Evolutionary conservation across 257 asterid genomes (phyloP).

Genomic region (Petunia secreta): DNA sequence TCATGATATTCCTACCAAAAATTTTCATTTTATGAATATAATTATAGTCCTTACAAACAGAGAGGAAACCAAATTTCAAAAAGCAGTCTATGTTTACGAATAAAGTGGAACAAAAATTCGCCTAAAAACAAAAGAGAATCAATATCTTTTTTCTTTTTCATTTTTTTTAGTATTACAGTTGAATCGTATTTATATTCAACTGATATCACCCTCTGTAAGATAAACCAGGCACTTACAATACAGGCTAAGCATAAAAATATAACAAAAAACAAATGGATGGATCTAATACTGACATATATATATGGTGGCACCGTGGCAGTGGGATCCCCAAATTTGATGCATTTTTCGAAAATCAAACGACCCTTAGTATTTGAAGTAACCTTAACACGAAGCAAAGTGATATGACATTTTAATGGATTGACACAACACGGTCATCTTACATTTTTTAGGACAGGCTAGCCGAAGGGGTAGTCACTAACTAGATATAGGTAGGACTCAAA

Average conservation of each 20-base stretch:
- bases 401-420: slow-evolving; percentile 14
- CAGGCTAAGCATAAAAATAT: not conserved
- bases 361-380: not conserved
- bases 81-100: too few relatives aligned
- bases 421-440: slow-evolving; percentile 12
- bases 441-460: too few relatives aligned
- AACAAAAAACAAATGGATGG: not conserved
- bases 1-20: too few relatives aligned
- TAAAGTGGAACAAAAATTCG: not conserved
- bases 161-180: not conserved
- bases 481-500: too few relatives aligned
- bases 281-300: not conserved
- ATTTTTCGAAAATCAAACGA: not conserved
- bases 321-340: slow-evolving; percentile 24
- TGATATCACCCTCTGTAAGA: not conserved
- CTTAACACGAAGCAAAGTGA: slow-evolving; percentile 24
- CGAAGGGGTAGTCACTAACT: too few relatives aligned
- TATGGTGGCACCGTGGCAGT: not conserved
- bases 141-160: too few relatives aligned
- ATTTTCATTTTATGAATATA: too few relatives aligned
- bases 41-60: too few relatives aligned
- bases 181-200: not conserved
- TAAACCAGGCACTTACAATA: not conserved
- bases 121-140: not conserved
- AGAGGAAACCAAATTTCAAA: too few relatives aligned